Percentiles rank a stretch among this genome's conserved stretches.
Evolutionary conservation across 345 rosid genomes (phyloP).

Genomic region (Eucalyptus melliodora): DNA sequence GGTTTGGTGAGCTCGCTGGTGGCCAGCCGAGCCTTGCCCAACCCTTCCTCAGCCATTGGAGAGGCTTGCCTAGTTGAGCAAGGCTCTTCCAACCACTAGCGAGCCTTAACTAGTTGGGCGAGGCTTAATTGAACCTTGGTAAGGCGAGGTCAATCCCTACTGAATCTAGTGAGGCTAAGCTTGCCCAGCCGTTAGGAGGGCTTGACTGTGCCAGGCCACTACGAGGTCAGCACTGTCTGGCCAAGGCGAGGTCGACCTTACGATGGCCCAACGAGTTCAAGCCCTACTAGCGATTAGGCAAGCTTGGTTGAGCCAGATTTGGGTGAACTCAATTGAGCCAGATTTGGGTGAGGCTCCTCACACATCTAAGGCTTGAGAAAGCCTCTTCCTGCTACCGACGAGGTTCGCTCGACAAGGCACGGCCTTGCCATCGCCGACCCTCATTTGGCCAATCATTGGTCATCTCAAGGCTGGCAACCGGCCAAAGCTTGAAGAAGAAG

Average conservation of each 20-base stretch:
- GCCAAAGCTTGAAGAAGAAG: no score
- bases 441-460: accelerated
- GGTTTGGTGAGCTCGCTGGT: accelerated
- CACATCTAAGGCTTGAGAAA: accelerated
- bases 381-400: accelerated
- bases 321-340: accelerated
- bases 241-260: accelerated
- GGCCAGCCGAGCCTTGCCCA: accelerated
- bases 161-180: accelerated
- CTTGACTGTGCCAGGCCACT: accelerated
- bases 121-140: no score
- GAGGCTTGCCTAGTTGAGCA: no score
- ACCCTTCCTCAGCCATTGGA: accelerated
- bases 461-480: no score
- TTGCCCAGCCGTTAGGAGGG: accelerated
- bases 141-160: accelerated
- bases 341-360: accelerated
- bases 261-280: accelerated
- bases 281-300: accelerated
- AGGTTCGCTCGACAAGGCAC: accelerated
- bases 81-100: accelerated
- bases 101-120: no score
- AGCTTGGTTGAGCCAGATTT: accelerated
- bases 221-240: accelerated
- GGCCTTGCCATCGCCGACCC: accelerated